A percentile compares a stretch with the other conserved stretches of the same genome.
These are phyloP conservation scores for Inonotus hispidus DNA, from an alignment of 1,284 basidiomycete species.

Conservation along the genomic window DNA sequence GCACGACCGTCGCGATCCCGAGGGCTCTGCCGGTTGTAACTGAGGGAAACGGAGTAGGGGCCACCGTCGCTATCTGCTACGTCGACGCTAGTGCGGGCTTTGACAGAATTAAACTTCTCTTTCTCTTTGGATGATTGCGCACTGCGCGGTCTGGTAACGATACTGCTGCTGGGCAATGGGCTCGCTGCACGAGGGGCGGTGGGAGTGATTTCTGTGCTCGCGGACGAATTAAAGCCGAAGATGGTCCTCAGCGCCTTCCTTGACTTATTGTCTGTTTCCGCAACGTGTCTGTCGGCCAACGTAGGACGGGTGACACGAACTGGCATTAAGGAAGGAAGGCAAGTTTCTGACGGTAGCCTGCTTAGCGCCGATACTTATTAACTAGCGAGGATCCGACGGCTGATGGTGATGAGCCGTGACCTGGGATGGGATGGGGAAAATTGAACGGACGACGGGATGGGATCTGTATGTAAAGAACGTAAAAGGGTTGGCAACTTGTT, in stretches of 20 bases:
- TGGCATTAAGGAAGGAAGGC: slow-evolving; percentile 12
- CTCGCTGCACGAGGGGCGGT: background rate
- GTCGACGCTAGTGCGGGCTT: slow-evolving; percentile 27
- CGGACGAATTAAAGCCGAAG: slow-evolving; percentile 33
- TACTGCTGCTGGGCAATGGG: slow-evolving; percentile 20
- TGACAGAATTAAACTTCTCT: slow-evolving; percentile 5
- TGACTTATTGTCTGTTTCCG: slow-evolving; percentile 15
- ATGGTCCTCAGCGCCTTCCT: slow-evolving; percentile 39
- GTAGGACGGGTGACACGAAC: slow-evolving; percentile 1
- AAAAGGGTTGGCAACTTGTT: slow-evolving; percentile 1
- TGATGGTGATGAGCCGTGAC: slow-evolving; percentile 6
- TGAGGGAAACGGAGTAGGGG: slow-evolving; percentile 24
- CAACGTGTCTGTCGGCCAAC: background rate
- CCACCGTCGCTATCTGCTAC: slow-evolving; percentile 25
- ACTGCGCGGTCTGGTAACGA: slow-evolving; percentile 23
- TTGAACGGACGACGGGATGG: background rate
- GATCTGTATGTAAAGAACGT: slow-evolving; percentile 11
- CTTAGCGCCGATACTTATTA: slow-evolving; percentile 6
- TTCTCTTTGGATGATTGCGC: slow-evolving; percentile 21
- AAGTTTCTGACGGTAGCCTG: slow-evolving; percentile 3
- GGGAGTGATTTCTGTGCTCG: background rate
- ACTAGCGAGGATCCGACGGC: background rate
- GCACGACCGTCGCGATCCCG: slow-evolving; percentile 25
- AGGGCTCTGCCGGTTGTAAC: slow-evolving; percentile 26
- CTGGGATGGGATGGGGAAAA: background rate